A percentile compares a stretch with the other conserved stretches of the same genome.
These are phyloP conservation scores for Gleditsia sinensis DNA, from an alignment of 306 rosid genomes.

Conservation along the genomic window DNA sequence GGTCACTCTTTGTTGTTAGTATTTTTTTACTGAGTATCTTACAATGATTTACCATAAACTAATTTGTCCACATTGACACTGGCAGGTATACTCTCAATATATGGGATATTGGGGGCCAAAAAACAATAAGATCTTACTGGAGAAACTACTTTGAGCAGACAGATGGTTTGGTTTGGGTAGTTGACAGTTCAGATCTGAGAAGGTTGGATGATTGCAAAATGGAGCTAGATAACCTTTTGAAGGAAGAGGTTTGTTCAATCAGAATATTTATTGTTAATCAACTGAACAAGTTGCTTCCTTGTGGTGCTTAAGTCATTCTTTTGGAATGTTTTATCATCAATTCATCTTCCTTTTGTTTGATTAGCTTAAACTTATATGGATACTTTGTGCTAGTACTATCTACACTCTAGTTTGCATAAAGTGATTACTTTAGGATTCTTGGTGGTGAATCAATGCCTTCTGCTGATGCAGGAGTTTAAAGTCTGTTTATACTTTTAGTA, in stretches of 20 bases:
- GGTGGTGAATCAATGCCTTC: not conserved
- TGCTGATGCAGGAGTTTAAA: not conserved
- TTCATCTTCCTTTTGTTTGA: not conserved
- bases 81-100: slow-evolving; percentile 81
- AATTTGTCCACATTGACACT: slow-evolving; percentile 27
- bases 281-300: not conserved
- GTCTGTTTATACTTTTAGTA: not conserved
- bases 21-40: slow-evolving; percentile 9
- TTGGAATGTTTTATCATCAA: not conserved
- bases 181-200: slow-evolving; percentile 25
- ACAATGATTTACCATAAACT: not conserved
- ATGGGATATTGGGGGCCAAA: slow-evolving; percentile 88
- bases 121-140: slow-evolving; percentile 92
- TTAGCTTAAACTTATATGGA: not conserved
- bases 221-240: slow-evolving; percentile 85
- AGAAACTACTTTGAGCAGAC: slow-evolving; percentile 94
- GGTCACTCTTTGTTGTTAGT: not conserved
- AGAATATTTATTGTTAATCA: not conserved
- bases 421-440: slow-evolving; percentile 14
- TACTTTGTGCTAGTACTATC: slow-evolving; percentile 2
- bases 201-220: slow-evolving; percentile 82
- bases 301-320: not conserved
- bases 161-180: slow-evolving; percentile 94
- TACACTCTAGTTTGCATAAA: not conserved
- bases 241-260: slow-evolving; percentile 70